Evolutionary conservation across 2,329 filamentous ascomycete genomes (phyloP), one percentile per base, ranked within the genome.

Genomic region (Cryphonectria naterciae): DNA sequence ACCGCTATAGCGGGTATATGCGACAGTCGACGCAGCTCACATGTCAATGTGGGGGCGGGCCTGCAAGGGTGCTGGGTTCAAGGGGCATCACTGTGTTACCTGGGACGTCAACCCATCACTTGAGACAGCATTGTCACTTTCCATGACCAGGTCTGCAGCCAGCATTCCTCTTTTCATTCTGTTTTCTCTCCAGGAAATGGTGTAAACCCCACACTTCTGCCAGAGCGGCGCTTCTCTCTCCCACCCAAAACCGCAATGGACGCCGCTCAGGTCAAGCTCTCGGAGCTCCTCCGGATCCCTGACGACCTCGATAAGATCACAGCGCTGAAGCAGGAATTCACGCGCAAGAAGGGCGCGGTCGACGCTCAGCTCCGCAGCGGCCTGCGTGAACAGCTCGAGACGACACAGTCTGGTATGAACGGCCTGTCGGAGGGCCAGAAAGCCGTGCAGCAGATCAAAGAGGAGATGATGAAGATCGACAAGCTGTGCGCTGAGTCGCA

Each of bases 381-480:
- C 52, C 87, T 98, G 74, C 91, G 93, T 76, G 94, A 97, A 78
- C 96, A 99, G 85, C 88, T 99, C 70, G 93, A 97, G 83, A 92
- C 95, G 68, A 98, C 96, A 15, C 95, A 98, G 83, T 89, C 92
- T 75, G 96, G 96, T 80, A 97, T 99, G 91, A 92, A 85, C 74
- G 93, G 93, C 73, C 91, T 99, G 74, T 90, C 89, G 61, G 94
- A 98, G 79, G 95, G 95, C 70, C 95, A 98, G 82, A 93, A 95
- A 80, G 93, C 93, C 73, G 93, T 99, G 49, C 92, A 93, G 79
- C 89, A 92, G 77, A 98, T 98, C 83, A 97, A 97, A 81, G 95
- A 98, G 75, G 96, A 99, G 84, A 96, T 99, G 89, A 94, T 97
- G 86, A 97, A 95, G 83, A 98, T 99, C 77, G 96, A 99, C 84